These are phyloP conservation scores for Fonsecaea nubica DNA, from an alignment of 2,329 filamentous ascomycete genomes.

Conservation along the genomic window DNA sequence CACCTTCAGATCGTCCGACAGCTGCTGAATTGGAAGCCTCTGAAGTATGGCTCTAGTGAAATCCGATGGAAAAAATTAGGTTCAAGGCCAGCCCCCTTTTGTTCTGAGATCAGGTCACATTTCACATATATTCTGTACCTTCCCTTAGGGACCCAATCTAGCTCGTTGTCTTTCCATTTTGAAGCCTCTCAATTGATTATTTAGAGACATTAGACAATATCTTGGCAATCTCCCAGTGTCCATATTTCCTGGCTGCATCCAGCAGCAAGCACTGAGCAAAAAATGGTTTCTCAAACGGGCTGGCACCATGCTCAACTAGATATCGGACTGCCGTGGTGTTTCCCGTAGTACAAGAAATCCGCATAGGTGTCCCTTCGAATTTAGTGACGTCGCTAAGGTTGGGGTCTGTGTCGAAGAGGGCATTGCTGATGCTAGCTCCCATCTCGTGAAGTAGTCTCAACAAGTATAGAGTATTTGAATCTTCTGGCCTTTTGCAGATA, in stretches of 20 bases:
- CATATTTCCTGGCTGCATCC: not conserved
- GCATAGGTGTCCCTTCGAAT: not conserved
- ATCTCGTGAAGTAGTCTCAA: not conserved
- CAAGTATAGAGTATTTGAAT: not conserved
- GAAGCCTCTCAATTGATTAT: no score
- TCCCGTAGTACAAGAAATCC: not conserved
- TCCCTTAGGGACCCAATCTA: no score
- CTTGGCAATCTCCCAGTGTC: not conserved
- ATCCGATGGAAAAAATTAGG: no score
- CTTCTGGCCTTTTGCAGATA: not conserved
- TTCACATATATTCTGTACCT: no score
- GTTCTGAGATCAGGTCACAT: no score
- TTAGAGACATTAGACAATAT: not conserved
- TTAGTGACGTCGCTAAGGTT: not conserved
- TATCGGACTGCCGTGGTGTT: not conserved
- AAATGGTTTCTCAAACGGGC: not conserved
- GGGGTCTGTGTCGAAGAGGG: not conserved
- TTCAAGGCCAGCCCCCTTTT: no score
- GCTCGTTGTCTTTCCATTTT: no score
- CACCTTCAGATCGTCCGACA: not conserved
- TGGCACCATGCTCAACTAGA: not conserved
- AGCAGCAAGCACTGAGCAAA: not conserved
- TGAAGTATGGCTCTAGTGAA: not conserved
- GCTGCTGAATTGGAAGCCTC: not conserved
- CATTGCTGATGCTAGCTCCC: not conserved